Base-by-base conservation (phyloP, 345 rosid species). In the Kandelia obovata region DNA sequence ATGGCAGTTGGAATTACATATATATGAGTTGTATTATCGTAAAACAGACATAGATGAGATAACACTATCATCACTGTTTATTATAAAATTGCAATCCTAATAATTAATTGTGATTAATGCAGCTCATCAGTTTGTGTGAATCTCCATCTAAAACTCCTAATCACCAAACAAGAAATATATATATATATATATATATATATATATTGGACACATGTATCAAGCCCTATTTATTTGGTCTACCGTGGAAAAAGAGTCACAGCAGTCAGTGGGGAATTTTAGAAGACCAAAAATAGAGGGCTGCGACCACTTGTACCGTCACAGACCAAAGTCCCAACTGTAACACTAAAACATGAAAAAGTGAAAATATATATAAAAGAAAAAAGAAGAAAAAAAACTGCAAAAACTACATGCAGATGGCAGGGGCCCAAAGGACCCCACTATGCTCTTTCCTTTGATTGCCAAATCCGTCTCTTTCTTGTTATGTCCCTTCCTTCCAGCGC, bases 381-480 rank as follows among this genome's bases (percentile, higher is more conserved):
- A 53, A 49, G 5, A 19, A 32, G 26, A 62, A 23, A 43, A 46
- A 10, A 28, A 19, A 34, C 34, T 26, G 30, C 43, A 20, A 55
- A 55, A 49, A 49, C 35, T 61, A 32, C 73, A 69, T 69, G 66
- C 66, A 69, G 51, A 3, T 1, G 16, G 4, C 4, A 26, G 66
- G 26, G 49, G 60, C 8, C 47, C 72, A 62, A 19, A 57, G 15
- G n/a, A 53, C 55, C 20, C 49, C 56, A 21, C 9, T 25, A 7
- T 10, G 59, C 59, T 4, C 27, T 28, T 35, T 35, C 58, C 16
- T 32, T 52, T 58, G 63, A 39, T 58, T 55, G 46, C 31, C 47
- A 56, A 19, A 25, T 72, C 70, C 65, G 70, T 72, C 71, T 71
- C 58, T 66, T 72, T 60, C 76, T 72, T 3, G 52, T 59, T 21